Percentiles rank a stretch among this genome's conserved stretches.
These are phyloP conservation scores for Xylaria palmicola DNA, from an alignment of 495 filamentous ascomycete genomes.

Conservation along the genomic window DNA sequence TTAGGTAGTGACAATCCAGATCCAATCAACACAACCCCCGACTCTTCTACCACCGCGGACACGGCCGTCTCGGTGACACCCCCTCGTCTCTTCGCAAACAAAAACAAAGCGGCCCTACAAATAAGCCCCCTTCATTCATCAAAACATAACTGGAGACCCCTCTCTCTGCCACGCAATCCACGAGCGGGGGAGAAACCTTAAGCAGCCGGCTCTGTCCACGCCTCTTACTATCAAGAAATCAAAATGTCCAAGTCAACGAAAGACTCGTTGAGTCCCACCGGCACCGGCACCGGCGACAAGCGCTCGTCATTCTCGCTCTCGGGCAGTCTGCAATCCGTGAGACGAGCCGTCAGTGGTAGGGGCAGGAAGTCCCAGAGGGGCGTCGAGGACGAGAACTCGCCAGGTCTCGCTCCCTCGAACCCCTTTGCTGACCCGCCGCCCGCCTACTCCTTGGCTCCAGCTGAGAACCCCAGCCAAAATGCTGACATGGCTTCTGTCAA, in stretches of 20 bases:
- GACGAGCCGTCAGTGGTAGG: background rate
- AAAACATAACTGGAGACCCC: no score
- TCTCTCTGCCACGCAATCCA: no score
- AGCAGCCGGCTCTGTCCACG: no score
- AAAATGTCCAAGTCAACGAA: slow-evolving; percentile 9
- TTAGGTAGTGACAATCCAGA: background rate
- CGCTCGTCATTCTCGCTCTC: slow-evolving; percentile 11
- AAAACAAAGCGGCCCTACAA: no score
- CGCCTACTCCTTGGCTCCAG: background rate
- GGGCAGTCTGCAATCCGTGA: slow-evolving; percentile 4
- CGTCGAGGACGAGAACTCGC: background rate
- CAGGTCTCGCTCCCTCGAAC: background rate
- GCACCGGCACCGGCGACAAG: background rate
- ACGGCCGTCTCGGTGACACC: no score
- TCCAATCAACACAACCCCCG: background rate
- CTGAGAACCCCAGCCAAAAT: background rate
- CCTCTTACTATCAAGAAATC: no score
- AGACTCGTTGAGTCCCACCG: background rate
- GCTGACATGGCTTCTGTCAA: background rate
- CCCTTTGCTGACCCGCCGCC: slow-evolving; percentile 11
- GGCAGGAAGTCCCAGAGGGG: slow-evolving; percentile 1
- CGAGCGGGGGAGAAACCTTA: no score
- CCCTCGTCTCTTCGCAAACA: no score
- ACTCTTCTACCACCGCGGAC: no score
- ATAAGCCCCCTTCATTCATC: no score